These are phyloP conservation scores for Mycena sanguinolenta DNA, from an alignment of 768 basidiomycete genomes.

Conservation along the genomic window DNA sequence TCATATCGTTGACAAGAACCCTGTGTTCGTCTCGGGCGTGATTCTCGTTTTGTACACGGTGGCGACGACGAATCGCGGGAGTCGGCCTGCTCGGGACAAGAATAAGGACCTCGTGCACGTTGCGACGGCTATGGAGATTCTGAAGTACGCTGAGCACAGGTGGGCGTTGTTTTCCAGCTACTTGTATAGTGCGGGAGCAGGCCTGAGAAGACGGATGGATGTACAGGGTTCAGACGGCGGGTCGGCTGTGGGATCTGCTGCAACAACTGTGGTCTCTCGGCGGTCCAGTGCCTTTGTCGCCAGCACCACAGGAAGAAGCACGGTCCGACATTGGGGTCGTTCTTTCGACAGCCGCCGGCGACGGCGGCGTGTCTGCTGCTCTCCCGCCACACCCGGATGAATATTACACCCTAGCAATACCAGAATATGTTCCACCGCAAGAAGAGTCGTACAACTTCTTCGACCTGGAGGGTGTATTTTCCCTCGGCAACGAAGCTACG, in stretches of 20 bases:
- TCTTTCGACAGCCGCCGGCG: no score
- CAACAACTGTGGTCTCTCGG: not conserved
- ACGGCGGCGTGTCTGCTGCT: no score
- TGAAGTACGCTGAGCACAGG: constrained; percentile 15
- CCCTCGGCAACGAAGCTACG: no score
- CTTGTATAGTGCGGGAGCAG: not conserved
- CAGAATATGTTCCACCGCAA: no score
- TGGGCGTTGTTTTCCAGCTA: not conserved
- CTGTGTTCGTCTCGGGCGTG: constrained; percentile 17
- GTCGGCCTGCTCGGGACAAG: no score
- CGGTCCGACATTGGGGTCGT: no score
- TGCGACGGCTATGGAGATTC: constrained; percentile 9
- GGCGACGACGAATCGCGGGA: not conserved
- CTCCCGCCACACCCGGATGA: no score
- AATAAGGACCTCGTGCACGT: not conserved
- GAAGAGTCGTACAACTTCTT: no score
- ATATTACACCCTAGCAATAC: no score
- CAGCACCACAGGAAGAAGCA: no score
- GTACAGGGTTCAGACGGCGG: not conserved
- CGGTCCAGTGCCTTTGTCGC: not conserved
- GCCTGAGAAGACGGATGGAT: not conserved
- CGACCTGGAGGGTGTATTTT: no score
- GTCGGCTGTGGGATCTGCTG: constrained; percentile 20
- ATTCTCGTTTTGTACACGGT: constrained; percentile 7
- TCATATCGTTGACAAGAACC: no score